phyloP scores from a whole-genome alignment of 345 rosid genomes.

The Euphorbia pulcherrima region DNA sequence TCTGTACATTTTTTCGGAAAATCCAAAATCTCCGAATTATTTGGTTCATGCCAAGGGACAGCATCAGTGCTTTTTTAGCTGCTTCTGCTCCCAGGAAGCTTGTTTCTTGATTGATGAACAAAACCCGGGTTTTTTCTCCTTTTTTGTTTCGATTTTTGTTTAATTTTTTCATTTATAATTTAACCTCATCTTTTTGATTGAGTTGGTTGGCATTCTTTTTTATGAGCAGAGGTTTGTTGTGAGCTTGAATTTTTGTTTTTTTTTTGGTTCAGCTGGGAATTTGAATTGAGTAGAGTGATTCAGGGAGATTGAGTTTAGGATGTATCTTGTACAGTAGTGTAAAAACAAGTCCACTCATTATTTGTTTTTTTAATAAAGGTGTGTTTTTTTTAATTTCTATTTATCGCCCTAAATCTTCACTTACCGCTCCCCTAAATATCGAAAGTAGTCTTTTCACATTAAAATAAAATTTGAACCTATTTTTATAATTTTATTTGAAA shows the following conservation, averaged over 20 bases:
- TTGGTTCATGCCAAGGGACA: constrained; percentile 52
- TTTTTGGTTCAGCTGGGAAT: constrained; percentile 14
- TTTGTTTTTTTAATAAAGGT: constrained; percentile 40
- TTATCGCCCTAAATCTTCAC: no score
- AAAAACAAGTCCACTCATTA: constrained; percentile 29
- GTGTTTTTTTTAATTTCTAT: constrained; percentile 31
- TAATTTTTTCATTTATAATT: constrained; percentile 9
- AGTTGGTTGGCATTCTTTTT: constrained; percentile 49
- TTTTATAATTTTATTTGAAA: no score
- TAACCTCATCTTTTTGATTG: constrained; percentile 22
- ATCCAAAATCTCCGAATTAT: constrained; percentile 18
- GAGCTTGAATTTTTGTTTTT: constrained; percentile 51
- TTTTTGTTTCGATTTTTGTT: background rate
- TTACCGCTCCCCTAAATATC: no score
- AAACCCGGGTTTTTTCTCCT: constrained; percentile 18
- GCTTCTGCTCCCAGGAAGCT: no score
- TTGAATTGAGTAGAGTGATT: no score
- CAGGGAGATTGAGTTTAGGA: constrained; percentile 38
- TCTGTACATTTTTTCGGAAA: constrained; percentile 18
- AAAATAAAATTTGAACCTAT: no score
- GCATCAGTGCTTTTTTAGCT: constrained; percentile 83
- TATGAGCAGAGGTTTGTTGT: constrained; percentile 43
- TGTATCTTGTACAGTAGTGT: constrained; percentile 35
- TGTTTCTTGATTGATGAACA: no score
- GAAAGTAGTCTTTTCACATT: no score